phyloP scores from a whole-genome alignment of 495 filamentous ascomycete species.

The Penicillium pulvis region DNA sequence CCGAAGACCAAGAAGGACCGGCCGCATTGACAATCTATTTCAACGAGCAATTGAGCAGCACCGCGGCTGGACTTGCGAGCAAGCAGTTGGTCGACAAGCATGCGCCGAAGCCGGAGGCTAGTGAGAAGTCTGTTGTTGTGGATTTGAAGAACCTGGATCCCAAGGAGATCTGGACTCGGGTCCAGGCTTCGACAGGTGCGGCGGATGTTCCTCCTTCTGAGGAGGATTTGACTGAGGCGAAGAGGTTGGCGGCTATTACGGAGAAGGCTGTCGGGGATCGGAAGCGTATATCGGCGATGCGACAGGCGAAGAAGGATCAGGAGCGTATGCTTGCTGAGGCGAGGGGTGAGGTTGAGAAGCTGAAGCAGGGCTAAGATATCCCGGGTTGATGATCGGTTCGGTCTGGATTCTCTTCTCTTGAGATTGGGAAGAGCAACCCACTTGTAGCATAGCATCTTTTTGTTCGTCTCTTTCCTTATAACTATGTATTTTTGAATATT shows the following conservation, averaged over 20 bases:
- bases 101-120: constrained; percentile 35
- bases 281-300: constrained; percentile 54
- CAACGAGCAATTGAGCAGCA: constrained; percentile 39
- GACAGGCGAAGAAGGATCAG: constrained; percentile 61
- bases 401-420: constrained; percentile 11
- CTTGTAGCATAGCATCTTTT: constrained; percentile 47
- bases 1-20: constrained; percentile 50
- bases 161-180: constrained; percentile 64
- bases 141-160: constrained; percentile 40
- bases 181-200: constrained; percentile 71
- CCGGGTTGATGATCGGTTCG: constrained; percentile 4
- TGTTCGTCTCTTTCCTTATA: constrained; percentile 13
- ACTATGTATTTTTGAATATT: constrained; percentile 31
- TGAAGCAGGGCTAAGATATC: constrained; percentile 34
- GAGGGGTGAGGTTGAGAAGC: constrained; percentile 47
- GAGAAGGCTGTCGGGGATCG: constrained; percentile 55
- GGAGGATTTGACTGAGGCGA: constrained; percentile 61
- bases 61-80: constrained; percentile 30
- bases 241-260: constrained; percentile 59
- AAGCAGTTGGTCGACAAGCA: constrained; percentile 34
- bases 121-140: constrained; percentile 39
- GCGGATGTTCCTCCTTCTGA: constrained; percentile 57
- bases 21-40: constrained; percentile 81
- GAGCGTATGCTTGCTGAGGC: constrained; percentile 65
- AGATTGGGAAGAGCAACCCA: constrained; percentile 18